phyloP scores from a whole-genome alignment of 129 eudicot genomes.

The Lactuca saligna region DNA sequence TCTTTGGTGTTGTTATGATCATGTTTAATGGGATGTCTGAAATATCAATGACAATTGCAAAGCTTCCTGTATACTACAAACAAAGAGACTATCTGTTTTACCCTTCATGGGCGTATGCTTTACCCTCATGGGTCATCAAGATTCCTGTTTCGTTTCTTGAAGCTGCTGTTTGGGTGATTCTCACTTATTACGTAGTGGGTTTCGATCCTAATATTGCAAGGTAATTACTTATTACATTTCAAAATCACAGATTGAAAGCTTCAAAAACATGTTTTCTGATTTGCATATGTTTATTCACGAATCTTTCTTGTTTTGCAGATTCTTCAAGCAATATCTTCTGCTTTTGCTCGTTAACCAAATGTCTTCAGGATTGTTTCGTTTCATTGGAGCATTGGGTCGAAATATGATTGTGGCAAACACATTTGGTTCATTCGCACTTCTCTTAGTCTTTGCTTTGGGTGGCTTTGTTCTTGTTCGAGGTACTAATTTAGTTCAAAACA shows the following conservation, averaged over 20 bases:
- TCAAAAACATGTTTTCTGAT: too few species aligned
- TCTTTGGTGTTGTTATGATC: slow-evolving; percentile 36
- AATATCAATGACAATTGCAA: slow-evolving; percentile 69
- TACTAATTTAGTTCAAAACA: background rate
- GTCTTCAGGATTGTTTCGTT: slow-evolving; percentile 62
- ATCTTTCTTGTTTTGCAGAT: slow-evolving; percentile 37
- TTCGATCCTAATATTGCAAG: slow-evolving; percentile 71
- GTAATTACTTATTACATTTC: slow-evolving; percentile 31
- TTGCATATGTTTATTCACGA: too few species aligned
- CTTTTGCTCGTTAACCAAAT: slow-evolving; percentile 54
- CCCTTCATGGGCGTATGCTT: slow-evolving; percentile 75
- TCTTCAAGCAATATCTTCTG: slow-evolving; percentile 54
- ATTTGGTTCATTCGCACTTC: slow-evolving; percentile 54
- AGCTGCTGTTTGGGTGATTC: slow-evolving; percentile 48
- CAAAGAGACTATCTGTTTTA: slow-evolving; percentile 75
- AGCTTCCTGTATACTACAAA: slow-evolving; percentile 78
- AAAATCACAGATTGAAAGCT: background rate
- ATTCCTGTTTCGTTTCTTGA: slow-evolving; percentile 65
- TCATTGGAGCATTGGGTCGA: slow-evolving; percentile 59
- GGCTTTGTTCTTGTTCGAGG: slow-evolving; percentile 59
- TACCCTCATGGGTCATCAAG: slow-evolving; percentile 69
- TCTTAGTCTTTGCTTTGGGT: slow-evolving; percentile 52
- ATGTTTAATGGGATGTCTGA: slow-evolving; percentile 75
- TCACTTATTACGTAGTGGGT: slow-evolving; percentile 77
- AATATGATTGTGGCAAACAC: slow-evolving; percentile 66